Evolutionary conservation across 108 stramenopile genomes (phyloP).

Genomic region (Poteriospumella lacustris): DNA sequence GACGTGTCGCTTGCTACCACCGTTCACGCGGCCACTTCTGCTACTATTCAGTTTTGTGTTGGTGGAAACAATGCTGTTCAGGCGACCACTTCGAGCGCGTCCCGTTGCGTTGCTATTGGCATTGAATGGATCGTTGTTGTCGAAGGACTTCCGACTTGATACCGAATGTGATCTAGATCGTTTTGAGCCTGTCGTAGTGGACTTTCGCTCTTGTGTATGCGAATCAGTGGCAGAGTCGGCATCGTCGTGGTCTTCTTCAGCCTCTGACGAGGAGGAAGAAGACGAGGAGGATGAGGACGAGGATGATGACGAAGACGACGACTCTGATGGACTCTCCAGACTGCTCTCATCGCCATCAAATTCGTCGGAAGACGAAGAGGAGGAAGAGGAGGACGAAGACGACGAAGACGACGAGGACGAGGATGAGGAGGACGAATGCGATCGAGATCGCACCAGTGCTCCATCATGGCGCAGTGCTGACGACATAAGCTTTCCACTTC

Average conservation of each 20-base stretch:
- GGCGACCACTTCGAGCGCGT: not conserved
- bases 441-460: too few relatives aligned
- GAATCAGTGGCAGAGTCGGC: too few relatives aligned
- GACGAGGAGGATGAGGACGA: too few relatives aligned
- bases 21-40: not conserved
- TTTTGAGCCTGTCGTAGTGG: too few relatives aligned
- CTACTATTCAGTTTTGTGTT: not conserved
- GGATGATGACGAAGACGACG: not conserved
- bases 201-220: too few relatives aligned
- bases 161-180: too few relatives aligned
- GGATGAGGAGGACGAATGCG: not conserved
- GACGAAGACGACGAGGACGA: conserved; percentile 19
- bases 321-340: conserved; percentile 13
- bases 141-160: too few relatives aligned
- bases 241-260: too few relatives aligned
- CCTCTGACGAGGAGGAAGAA: too few relatives aligned
- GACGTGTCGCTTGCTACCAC: not conserved
- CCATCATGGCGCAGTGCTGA: too few relatives aligned
- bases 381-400: conserved; percentile 3
- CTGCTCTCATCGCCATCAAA: not conserved
- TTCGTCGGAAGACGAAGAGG: not conserved
- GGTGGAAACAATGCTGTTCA: not conserved
- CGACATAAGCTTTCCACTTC: too few relatives aligned
- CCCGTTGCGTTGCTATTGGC: not conserved
- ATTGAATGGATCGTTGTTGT: too few relatives aligned